Conservation (phyloP, 148 eudicot species). For the Rhododendron henanense region DNA sequence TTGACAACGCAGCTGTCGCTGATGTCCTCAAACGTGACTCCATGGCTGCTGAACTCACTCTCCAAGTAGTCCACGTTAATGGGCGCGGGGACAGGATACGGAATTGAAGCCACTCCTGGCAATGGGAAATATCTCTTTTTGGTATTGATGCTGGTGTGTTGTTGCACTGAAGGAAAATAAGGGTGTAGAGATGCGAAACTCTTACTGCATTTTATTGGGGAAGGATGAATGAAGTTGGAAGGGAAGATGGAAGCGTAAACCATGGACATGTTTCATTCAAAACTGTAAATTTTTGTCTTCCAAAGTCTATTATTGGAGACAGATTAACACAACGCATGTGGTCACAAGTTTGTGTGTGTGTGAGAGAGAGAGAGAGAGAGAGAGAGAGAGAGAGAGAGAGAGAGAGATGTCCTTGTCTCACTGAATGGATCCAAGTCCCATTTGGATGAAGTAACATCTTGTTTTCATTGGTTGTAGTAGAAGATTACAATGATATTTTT, state of each 20-base stretch:
- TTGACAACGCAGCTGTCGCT: slow-evolving; percentile 54
- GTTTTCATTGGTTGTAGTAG: slow-evolving; percentile 10
- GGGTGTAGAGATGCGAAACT: slow-evolving; percentile 10
- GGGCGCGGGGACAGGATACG: slow-evolving; percentile 20
- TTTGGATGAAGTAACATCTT: slow-evolving; percentile 1
- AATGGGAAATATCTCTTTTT: slow-evolving; percentile 25
- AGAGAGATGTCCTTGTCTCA: neutral
- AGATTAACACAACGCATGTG: neutral
- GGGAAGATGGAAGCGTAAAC: slow-evolving; percentile 38
- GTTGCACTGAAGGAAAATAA: slow-evolving; percentile 10
- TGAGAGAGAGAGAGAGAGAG: neutral
- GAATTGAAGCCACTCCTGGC: slow-evolving; percentile 36
- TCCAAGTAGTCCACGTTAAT: slow-evolving; percentile 47
- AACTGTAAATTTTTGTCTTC: neutral
- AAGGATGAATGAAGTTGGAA: slow-evolving; percentile 26
- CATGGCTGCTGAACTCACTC: slow-evolving; percentile 57
- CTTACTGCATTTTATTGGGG: slow-evolving; percentile 23
- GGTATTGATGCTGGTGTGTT: neutral
- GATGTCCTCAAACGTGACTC: slow-evolving; percentile 54
- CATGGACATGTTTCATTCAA: slow-evolving; percentile 17
- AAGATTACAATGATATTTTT: slow-evolving; percentile 10
- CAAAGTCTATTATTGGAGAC: neutral
- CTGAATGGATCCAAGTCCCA: neutral
- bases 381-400: slow-evolving; percentile 5
- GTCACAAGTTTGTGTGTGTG: neutral